Evolutionary conservation across 768 basidiomycete genomes (phyloP).

Genomic region (Pleurotus tuber-regium): DNA sequence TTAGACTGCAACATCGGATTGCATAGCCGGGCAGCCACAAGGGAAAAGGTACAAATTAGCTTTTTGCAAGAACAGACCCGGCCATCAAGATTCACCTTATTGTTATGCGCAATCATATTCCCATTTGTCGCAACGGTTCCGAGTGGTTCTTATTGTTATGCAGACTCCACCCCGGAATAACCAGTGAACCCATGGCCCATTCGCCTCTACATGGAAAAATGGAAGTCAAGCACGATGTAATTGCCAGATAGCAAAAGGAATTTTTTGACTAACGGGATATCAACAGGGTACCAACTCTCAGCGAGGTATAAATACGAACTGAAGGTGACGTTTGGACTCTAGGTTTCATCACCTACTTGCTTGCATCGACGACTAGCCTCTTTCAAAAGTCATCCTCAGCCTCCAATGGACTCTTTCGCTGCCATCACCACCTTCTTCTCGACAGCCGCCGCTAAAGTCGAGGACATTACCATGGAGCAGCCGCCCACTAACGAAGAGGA

Average conservation of each 20-base stretch:
- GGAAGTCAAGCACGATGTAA: neutral
- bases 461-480: conserved; percentile 1
- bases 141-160: neutral
- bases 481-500: conserved; percentile 3
- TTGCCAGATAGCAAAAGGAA: neutral
- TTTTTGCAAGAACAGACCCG: too few species aligned
- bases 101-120: neutral
- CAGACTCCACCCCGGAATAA: neutral
- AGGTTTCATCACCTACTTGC: neutral
- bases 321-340: neutral
- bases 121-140: neutral
- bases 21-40: too few species aligned
- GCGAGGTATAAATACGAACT: neutral
- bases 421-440: conserved; percentile 5
- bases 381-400: conserved; percentile 1
- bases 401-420: conserved; percentile 6
- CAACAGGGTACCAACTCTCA: neutral
- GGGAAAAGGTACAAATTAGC: neutral
- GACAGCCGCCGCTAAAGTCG: neutral
- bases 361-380: neutral
- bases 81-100: neutral
- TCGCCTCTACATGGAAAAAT: neutral
- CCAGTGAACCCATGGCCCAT: neutral
- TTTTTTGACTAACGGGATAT: neutral
- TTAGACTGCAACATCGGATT: too few species aligned